These are phyloP conservation scores for Chrysosporium queenslandicum DNA, from an alignment of 2,329 filamentous ascomycete species.

Conservation along the genomic window DNA sequence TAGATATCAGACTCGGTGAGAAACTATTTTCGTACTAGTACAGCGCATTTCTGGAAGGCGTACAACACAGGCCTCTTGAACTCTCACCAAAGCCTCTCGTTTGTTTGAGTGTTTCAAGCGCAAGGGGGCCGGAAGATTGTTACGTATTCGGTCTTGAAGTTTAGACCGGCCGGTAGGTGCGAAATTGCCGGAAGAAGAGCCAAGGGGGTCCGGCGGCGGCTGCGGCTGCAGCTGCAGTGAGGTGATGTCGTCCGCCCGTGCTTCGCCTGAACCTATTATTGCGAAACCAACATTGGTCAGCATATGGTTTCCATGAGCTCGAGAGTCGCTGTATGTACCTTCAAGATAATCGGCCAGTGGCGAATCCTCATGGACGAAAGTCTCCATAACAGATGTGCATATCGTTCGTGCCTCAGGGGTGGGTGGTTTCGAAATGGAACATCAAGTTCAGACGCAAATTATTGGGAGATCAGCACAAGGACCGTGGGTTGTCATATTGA, in stretches of 20 bases:
- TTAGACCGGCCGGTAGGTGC: conserved; percentile 43
- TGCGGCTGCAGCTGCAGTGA: too few species aligned
- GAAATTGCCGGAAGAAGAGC: conserved; percentile 29
- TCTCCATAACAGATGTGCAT: conserved; percentile 56
- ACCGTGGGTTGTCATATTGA: not conserved
- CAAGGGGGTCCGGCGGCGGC: conserved; percentile 14
- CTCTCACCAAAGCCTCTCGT: conserved; percentile 27
- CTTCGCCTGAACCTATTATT: conserved; percentile 30
- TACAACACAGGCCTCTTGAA: conserved; percentile 43
- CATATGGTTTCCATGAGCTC: not conserved
- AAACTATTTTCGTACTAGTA: not conserved
- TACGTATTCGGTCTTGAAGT: conserved; percentile 41
- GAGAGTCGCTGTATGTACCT: conserved; percentile 46
- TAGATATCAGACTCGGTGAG: conserved; percentile 27
- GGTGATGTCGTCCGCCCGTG: conserved; percentile 29
- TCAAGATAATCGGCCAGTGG: conserved; percentile 82
- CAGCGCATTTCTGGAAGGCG: conserved; percentile 15
- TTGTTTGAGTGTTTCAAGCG: conserved; percentile 27
- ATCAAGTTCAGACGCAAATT: not conserved
- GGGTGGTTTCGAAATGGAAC: not conserved
- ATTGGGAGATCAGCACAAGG: not conserved
- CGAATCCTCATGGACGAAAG: conserved; percentile 74
- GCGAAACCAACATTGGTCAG: not conserved
- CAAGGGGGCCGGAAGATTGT: conserved; percentile 42
- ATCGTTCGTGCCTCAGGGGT: not conserved